Evolutionary conservation across 2,329 filamentous ascomycete genomes (phyloP).

Genomic region (Beauveria sp.): DNA sequence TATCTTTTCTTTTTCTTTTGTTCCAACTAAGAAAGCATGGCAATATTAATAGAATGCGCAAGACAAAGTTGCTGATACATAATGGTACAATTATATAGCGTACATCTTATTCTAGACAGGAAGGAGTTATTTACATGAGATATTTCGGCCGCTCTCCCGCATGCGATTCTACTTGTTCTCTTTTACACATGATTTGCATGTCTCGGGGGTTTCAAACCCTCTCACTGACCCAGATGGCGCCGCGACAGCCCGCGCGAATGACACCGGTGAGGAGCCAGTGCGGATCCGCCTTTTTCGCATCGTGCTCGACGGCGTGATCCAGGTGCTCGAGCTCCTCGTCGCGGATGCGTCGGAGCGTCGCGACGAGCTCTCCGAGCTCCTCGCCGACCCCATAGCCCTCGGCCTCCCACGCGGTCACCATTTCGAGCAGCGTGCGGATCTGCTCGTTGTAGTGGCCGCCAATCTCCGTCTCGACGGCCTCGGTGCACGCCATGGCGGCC

Average conservation of each 20-base stretch:
- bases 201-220: slow-evolving; percentile 40
- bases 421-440: slow-evolving; percentile 72
- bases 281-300: slow-evolving; percentile 81
- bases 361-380: slow-evolving; percentile 66
- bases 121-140: not conserved
- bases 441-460: slow-evolving; percentile 93
- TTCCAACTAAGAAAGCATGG: not conserved
- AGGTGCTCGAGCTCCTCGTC: slow-evolving; percentile 97
- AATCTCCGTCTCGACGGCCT: slow-evolving; percentile 97
- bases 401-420: slow-evolving; percentile 67
- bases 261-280: slow-evolving; percentile 83
- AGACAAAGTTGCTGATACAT: not conserved
- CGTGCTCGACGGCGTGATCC: slow-evolving; percentile 89
- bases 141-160: not conserved
- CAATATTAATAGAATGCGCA: not conserved
- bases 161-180: not conserved
- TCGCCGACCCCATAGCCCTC: slow-evolving; percentile 73
- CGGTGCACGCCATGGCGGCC: slow-evolving; percentile 96
- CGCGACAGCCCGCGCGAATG: slow-evolving; percentile 82
- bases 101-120: not conserved
- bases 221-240: slow-evolving; percentile 89
- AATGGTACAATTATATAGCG: slow-evolving; percentile 1
- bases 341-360: slow-evolving; percentile 71
- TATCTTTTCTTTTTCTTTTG: slow-evolving; percentile 8
- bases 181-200: not conserved